Evolutionary conservation across 208 protist genomes (phyloP).

Genomic region (Leishmania arabica): DNA sequence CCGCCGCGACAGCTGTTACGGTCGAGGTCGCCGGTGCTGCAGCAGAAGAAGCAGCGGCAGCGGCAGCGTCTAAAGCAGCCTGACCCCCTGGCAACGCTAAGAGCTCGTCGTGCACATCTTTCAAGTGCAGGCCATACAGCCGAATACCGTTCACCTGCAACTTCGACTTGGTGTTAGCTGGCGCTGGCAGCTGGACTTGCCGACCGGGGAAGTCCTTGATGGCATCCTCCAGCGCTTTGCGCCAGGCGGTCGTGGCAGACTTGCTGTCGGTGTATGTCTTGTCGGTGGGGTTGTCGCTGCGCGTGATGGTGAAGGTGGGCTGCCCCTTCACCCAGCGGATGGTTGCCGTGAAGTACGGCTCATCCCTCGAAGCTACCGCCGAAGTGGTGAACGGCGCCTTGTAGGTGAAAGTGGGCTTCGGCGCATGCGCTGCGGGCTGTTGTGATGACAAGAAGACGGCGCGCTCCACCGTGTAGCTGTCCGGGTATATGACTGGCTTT

Average conservation of each 20-base stretch:
- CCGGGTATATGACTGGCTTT: slow-evolving; percentile 43
- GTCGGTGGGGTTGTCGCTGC: slow-evolving; percentile 59
- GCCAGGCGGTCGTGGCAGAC: slow-evolving; percentile 45
- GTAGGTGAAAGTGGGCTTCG: slow-evolving; percentile 10
- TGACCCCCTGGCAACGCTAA: slow-evolving; percentile 37
- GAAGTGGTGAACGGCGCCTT: neutral
- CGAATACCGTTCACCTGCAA: slow-evolving; percentile 33
- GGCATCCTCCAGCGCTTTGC: slow-evolving; percentile 49
- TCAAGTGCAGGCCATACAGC: slow-evolving; percentile 43
- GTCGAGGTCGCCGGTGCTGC: neutral
- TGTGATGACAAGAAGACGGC: slow-evolving; percentile 36
- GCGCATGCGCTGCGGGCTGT: neutral
- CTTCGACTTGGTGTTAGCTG: slow-evolving; percentile 14
- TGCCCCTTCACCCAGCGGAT: slow-evolving; percentile 22
- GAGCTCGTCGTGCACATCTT: slow-evolving; percentile 35
- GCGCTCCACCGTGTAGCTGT: slow-evolving; percentile 61
- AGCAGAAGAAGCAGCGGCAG: neutral
- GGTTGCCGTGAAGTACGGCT: slow-evolving; percentile 47
- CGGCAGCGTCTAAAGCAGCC: slow-evolving; percentile 18
- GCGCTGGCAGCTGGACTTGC: neutral
- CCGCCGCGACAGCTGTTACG: neutral
- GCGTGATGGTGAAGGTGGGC: slow-evolving; percentile 52
- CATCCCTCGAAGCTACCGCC: neutral
- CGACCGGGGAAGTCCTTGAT: slow-evolving; percentile 52
- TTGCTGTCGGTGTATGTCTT: slow-evolving; percentile 40